Percentiles rank a stretch among this genome's conserved stretches.
phyloP scores from a whole-genome alignment of 208 protist genomes.

The Trypanosoma caninum region DNA sequence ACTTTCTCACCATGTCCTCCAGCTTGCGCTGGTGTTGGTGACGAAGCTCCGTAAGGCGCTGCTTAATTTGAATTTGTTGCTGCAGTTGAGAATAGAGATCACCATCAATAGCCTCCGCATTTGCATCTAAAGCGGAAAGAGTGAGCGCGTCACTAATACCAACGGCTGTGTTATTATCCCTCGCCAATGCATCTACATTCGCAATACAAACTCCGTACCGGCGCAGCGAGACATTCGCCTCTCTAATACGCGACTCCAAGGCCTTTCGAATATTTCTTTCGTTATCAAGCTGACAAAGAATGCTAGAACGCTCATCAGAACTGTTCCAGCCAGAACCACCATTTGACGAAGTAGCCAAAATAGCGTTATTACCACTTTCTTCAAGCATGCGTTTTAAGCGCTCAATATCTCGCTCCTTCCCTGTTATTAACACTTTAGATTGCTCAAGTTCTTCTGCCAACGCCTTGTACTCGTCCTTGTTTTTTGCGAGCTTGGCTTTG shows the following conservation, averaged over 20 bases:
- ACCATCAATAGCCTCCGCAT: constrained; percentile 55
- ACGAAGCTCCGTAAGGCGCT: constrained; percentile 74
- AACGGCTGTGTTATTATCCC: constrained; percentile 1
- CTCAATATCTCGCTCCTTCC: constrained; percentile 77
- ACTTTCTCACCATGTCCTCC: constrained; percentile 83
- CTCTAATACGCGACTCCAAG: constrained; percentile 66
- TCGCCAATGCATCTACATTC: constrained; percentile 33
- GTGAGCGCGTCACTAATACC: constrained; percentile 54
- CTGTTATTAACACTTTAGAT: constrained; percentile 37
- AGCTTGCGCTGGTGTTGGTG: constrained; percentile 84
- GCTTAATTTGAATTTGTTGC: constrained; percentile 87
- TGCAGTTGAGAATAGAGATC: constrained; percentile 78
- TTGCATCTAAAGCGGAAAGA: constrained; percentile 59
- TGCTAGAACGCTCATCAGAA: constrained; percentile 27
- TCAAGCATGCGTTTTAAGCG: constrained; percentile 79
- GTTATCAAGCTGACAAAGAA: constrained; percentile 56
- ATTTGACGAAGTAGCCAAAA: not conserved
- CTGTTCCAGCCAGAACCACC: constrained; percentile 9
- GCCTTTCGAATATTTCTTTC: constrained; percentile 40
- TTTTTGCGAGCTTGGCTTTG: constrained; percentile 80
- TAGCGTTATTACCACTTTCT: constrained; percentile 32
- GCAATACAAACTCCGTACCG: constrained; percentile 80
- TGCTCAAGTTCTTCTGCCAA: constrained; percentile 75
- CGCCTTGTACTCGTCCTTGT: constrained; percentile 72
- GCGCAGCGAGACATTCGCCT: constrained; percentile 80